Evolutionary conservation across 1,284 basidiomycete species (phyloP).

Genomic region (Irpex lacteus): DNA sequence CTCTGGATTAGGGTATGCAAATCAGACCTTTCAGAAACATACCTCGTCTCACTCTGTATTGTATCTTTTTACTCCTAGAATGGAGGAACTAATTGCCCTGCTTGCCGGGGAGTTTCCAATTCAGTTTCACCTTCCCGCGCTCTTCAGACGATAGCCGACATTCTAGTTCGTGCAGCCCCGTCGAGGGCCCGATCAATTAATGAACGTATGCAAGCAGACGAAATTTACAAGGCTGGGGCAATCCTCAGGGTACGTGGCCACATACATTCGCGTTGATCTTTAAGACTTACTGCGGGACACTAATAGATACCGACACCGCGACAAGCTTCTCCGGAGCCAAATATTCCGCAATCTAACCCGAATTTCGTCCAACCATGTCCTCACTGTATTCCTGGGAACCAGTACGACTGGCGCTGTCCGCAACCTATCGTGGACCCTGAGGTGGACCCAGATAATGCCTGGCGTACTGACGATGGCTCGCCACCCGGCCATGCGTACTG

Average conservation of each 20-base stretch:
- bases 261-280: not conserved
- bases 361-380: constrained; percentile 74
- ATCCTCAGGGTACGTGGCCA: constrained; percentile 61
- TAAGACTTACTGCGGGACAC: constrained; percentile 2
- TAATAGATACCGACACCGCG: constrained; percentile 67
- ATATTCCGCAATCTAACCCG: constrained; percentile 50
- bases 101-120: constrained; percentile 65
- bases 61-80: constrained; percentile 43
- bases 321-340: constrained; percentile 72
- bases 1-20: constrained; percentile 75
- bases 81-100: constrained; percentile 76
- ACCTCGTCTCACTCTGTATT: not conserved
- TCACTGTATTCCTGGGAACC: constrained; percentile 63
- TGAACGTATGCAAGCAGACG: constrained; percentile 74
- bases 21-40: not conserved
- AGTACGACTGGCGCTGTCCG: constrained; percentile 70
- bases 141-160: constrained; percentile 66
- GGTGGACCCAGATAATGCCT: constrained; percentile 61
- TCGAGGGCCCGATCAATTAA: constrained; percentile 58
- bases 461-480: constrained; percentile 67
- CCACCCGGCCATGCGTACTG: constrained; percentile 75
- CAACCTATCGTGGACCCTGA: constrained; percentile 69
- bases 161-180: constrained; percentile 62
- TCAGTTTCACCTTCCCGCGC: constrained; percentile 66
- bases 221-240: constrained; percentile 61